These are phyloP conservation scores for Fusarium mexicanum DNA, from an alignment of 2,329 filamentous ascomycete species.

Conservation along the genomic window DNA sequence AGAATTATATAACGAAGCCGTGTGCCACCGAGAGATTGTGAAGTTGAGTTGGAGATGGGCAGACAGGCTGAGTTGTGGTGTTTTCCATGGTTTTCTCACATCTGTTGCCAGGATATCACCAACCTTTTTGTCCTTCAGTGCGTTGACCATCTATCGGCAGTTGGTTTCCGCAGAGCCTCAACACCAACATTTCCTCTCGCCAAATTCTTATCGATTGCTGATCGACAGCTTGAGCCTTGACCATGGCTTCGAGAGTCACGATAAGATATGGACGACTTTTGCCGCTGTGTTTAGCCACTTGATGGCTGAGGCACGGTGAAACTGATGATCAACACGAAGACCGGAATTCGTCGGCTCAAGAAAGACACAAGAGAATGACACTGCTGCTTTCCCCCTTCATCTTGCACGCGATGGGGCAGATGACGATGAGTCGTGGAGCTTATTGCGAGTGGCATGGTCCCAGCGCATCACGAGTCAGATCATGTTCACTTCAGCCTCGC, in stretches of 20 bases:
- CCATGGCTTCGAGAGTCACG: background rate
- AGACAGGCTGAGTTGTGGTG: constrained; percentile 1
- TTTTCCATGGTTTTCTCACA: background rate
- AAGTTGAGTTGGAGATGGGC: background rate
- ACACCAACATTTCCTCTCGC: constrained; percentile 7
- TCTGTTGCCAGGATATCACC: background rate
- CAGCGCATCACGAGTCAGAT: constrained; percentile 19
- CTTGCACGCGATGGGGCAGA: constrained; percentile 10
- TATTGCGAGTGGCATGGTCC: constrained; percentile 23
- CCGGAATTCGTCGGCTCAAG: constrained; percentile 29
- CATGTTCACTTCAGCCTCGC: constrained; percentile 2
- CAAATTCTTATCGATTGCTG: constrained; percentile 17
- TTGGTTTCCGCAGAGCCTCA: constrained; percentile 36
- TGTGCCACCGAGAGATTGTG: constrained; percentile 3
- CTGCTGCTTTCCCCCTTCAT: background rate
- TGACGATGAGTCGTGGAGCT: constrained; percentile 14
- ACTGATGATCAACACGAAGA: constrained; percentile 7
- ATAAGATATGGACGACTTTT: constrained; percentile 21
- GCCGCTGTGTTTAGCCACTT: background rate
- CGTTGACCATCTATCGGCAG: constrained; percentile 18
- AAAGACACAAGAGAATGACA: background rate
- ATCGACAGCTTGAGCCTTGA: constrained; percentile 14
- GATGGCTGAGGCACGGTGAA: constrained; percentile 14
- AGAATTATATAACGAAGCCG: constrained; percentile 33
- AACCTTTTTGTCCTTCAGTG: background rate